Evolutionary conservation across 202 grass and related monocot species (phyloP), one percentile per base, ranked within the genome.

Genomic region (Sporobolus alterniflorus): DNA sequence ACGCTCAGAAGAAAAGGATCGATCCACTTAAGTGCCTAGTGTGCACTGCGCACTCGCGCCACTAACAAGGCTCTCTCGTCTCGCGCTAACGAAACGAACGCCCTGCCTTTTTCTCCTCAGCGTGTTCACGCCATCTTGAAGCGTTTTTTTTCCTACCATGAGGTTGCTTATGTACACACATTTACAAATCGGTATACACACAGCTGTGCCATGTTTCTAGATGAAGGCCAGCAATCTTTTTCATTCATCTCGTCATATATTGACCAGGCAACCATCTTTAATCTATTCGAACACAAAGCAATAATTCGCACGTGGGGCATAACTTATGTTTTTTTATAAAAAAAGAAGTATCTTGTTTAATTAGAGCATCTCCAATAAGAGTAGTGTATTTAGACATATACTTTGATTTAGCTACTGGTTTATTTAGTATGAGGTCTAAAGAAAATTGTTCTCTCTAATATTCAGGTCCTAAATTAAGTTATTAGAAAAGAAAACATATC

Each of bases 1-100:
- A 63, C 40, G 3, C 24, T 47, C 67, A 22, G 46, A 20, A 57
- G 20, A 86, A 81, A 36, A 59, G 55, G 63, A 48, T 20, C 57
- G 55, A n/a, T 39, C 36, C 36, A 57, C 60, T 31, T 6, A 43
- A 9, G 22, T 25, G 34, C 20, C 13, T 74, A 74, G 86, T 83
- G 81, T 79, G 75, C 86, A 32, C 33, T 54, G 81, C n/a, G n/a
- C 81, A 83, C 81, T 64, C 3, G 29, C 61, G 7, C 30, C 67
- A 31, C 30, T 78, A 49, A 88, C 39, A 78, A 79, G 74, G 49
- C 73, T 83, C 61, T 48, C 67, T 26, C 11, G 67, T 28, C 62
- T 14, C 22, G 41, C 65, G n/a, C 22, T 49, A 52, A 62, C 66
- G 29, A 61, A 71, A 77, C 20, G 24, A 41, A 34, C 36, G 36